A percentile compares a stretch with the other conserved stretches of the same genome.
Evolutionary conservation across 78 protist genomes (phyloP).

Genomic region (Monosiga brevicollis): DNA sequence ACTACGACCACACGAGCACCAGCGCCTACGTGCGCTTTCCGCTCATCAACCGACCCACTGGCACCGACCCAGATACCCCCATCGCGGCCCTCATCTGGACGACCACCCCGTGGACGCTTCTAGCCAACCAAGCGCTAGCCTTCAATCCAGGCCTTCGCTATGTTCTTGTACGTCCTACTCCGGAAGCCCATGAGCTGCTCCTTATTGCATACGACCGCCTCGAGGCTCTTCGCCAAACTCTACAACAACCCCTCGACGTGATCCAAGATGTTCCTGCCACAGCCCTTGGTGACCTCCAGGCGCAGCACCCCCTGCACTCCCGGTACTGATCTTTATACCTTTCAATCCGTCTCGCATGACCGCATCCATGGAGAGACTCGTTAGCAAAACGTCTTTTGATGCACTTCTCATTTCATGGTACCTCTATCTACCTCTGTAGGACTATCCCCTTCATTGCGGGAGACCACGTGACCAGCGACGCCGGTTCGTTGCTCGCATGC

Average conservation of each 20-base stretch:
- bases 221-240: not conserved
- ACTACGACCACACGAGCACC: conserved; percentile 60
- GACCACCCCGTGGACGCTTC: conserved; percentile 94
- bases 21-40: conserved; percentile 58
- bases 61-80: not conserved
- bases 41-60: not conserved
- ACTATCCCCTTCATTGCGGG: not conserved
- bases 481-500: not conserved
- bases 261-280: not conserved
- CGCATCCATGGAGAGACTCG: too few species aligned
- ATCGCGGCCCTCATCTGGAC: conserved; percentile 66
- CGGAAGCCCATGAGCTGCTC: not conserved
- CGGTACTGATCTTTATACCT: not conserved
- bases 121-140: conserved; percentile 73
- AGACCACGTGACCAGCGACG: not conserved
- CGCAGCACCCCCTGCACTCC: not conserved
- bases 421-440: too few species aligned
- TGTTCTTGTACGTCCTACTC: conserved; percentile 3
- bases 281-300: not conserved
- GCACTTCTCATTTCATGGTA: too few species aligned
- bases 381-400: too few species aligned
- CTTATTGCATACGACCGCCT: not conserved
- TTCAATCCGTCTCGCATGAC: too few species aligned
- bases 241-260: too few species aligned
- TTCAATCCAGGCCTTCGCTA: conserved; percentile 28